Conservation (phyloP, 2,329 filamentous ascomycete species). For the Beauveria pseudobassiana region DNA sequence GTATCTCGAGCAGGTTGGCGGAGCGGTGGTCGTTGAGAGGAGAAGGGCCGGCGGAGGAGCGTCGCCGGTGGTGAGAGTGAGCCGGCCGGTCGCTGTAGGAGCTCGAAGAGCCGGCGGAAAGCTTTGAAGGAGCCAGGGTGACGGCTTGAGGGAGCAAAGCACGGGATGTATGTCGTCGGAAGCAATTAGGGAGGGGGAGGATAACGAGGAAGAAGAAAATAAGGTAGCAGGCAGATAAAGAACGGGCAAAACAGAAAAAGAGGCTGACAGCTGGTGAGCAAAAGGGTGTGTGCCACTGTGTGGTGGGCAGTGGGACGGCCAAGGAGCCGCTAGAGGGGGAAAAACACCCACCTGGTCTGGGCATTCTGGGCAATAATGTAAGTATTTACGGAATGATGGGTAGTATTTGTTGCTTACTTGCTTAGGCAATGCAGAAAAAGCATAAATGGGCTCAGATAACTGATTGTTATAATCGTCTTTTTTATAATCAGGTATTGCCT, state of each 20-base stretch:
- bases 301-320: neutral
- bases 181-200: neutral
- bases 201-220: neutral
- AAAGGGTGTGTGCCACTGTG: neutral
- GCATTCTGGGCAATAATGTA: too few relatives aligned
- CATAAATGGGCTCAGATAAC: too few relatives aligned
- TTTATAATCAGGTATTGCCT: too few relatives aligned
- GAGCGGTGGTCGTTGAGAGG: slow-evolving; percentile 25
- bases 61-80: slow-evolving; percentile 42
- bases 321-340: neutral
- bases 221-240: neutral
- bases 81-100: slow-evolving; percentile 43
- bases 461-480: too few relatives aligned
- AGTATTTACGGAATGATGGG: too few relatives aligned
- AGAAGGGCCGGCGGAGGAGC: slow-evolving; percentile 35
- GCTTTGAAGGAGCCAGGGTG: slow-evolving; percentile 45
- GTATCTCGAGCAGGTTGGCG: slow-evolving; percentile 24
- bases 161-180: neutral
- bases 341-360: too few relatives aligned
- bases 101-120: slow-evolving; percentile 45
- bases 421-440: too few relatives aligned
- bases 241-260: neutral
- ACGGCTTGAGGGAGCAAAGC: slow-evolving; percentile 15
- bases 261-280: neutral
- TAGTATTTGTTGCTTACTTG: too few relatives aligned